These are phyloP conservation scores for Grosmannia huntii DNA, from an alignment of 2,329 filamentous ascomycete species.

Conservation along the genomic window DNA sequence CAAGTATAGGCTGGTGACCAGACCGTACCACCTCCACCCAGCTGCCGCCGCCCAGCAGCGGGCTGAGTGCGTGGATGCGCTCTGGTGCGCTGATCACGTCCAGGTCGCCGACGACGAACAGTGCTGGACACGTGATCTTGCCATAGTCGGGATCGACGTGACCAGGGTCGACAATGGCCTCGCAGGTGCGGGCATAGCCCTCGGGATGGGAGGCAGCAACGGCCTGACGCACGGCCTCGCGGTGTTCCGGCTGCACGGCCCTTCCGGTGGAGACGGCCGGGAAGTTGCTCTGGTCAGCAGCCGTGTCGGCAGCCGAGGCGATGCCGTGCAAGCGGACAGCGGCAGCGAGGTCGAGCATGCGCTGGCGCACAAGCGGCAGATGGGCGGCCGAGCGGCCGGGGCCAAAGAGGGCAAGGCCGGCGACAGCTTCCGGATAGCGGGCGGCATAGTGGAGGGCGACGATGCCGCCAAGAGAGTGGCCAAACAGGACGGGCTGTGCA, in stretches of 20 bases:
- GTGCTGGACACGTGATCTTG: constrained; percentile 17
- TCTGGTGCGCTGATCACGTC: constrained; percentile 19
- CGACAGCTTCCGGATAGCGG: constrained; percentile 14
- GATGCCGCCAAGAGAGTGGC: constrained; percentile 23
- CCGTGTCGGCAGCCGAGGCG: constrained; percentile 14
- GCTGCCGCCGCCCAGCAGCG: constrained; percentile 18
- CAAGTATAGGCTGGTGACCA: constrained; percentile 11
- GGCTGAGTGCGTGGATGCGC: constrained; percentile 15
- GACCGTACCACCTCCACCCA: constrained; percentile 8
- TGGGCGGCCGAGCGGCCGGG: constrained; percentile 18
- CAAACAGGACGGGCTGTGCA: constrained; percentile 15
- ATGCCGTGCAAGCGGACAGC: constrained; percentile 17
- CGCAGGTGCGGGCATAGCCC: constrained; percentile 20
- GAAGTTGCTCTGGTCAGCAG: constrained; percentile 18
- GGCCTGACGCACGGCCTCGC: constrained; percentile 16
- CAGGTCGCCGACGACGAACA: constrained; percentile 19
- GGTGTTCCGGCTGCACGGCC: constrained; percentile 3
- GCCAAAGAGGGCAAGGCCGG: constrained; percentile 20
- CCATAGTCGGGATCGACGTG: constrained; percentile 21
- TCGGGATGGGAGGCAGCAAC: constrained; percentile 19
- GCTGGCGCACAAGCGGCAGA: constrained; percentile 18
- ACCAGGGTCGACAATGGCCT: constrained; percentile 16
- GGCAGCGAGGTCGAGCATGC: constrained; percentile 18
- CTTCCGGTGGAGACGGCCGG: constrained; percentile 13
- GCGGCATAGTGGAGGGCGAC: constrained; percentile 23